Conservation (phyloP, 371 early-diverging fungal genomes). For the Mortierella polycephala region DNA sequence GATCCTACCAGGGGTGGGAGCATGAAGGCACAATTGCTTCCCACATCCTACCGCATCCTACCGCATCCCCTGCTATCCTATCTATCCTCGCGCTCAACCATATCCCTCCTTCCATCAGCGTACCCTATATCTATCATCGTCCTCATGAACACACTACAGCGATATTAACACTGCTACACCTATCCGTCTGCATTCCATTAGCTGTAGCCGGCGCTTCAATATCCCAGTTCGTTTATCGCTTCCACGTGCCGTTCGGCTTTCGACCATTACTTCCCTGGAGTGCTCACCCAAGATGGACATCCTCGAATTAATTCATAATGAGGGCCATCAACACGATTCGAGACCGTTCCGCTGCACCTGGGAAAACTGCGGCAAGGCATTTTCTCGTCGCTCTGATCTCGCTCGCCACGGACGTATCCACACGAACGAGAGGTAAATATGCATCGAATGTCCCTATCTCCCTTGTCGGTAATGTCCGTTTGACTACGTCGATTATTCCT, state of each 20-base stretch:
- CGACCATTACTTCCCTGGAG: slow-evolving; percentile 31
- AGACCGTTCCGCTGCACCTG: slow-evolving; percentile 74
- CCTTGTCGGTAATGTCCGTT: no score
- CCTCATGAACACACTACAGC: no score
- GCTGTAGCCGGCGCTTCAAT: slow-evolving; percentile 11
- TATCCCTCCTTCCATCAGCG: no score
- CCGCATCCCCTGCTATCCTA: no score
- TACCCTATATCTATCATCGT: no score
- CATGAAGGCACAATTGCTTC: no score
- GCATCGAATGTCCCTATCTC: slow-evolving; percentile 2
- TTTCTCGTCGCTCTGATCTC: slow-evolving; percentile 82
- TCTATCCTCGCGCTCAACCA: no score
- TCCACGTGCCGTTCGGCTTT: slow-evolving; percentile 31
- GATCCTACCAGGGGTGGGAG: no score
- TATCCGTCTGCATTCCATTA: not conserved
- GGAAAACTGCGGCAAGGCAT: slow-evolving; percentile 72
- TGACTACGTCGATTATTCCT: slow-evolving; percentile 7
- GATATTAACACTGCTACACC: not conserved
- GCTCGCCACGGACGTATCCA: slow-evolving; percentile 81
- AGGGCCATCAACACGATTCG: slow-evolving; percentile 56
- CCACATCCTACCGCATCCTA: no score
- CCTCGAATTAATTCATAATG: slow-evolving; percentile 69
- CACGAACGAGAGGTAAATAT: slow-evolving; percentile 69
- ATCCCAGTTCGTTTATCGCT: slow-evolving; percentile 5
- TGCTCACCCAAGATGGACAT: slow-evolving; percentile 64